Conservation (phyloP, 192 early-diverging fungal species). For the Podochytrium sp. region DNA sequence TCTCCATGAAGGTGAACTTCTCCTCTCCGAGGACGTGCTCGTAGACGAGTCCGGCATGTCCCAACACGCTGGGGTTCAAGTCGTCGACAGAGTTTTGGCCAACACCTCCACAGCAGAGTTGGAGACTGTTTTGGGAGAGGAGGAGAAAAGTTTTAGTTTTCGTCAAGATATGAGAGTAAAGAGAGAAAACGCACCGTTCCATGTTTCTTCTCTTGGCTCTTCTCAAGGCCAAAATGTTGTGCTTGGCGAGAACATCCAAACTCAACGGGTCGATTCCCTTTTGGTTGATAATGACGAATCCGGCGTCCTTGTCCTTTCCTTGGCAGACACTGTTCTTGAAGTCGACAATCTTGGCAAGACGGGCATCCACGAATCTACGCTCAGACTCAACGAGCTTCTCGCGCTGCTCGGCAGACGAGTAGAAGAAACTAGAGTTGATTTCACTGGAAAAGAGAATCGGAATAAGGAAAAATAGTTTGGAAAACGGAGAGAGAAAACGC, state of each 20-base stretch:
- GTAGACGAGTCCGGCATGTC: conserved; percentile 90
- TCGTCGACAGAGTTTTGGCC: conserved; percentile 99
- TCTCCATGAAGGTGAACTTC: conserved; percentile 99
- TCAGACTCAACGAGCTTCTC: conserved; percentile 98
- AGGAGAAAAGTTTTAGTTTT: neutral
- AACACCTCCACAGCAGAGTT: conserved; percentile 90
- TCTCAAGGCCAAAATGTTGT: conserved; percentile 91
- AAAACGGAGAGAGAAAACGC: neutral
- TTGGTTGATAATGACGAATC: conserved; percentile 98
- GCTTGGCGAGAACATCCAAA: conserved; percentile 94
- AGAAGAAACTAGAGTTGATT: conserved; percentile 99
- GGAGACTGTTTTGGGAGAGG: too few relatives aligned
- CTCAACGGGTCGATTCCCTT: conserved; percentile 99
- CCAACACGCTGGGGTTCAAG: conserved; percentile 79
- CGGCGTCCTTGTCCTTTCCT: conserved; percentile 73
- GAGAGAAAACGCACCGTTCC: conserved; percentile 69
- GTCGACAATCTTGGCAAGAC: conserved; percentile 92
- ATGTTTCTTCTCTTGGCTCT: conserved; percentile 99
- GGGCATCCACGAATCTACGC: conserved; percentile 92
- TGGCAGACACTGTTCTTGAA: conserved; percentile 96
- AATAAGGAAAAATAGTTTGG: too few relatives aligned
- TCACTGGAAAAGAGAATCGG: conserved; percentile 56
- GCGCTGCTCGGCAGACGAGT: conserved; percentile 96
- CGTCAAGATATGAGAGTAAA: neutral
- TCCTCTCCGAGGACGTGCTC: conserved; percentile 98